Conservation (phyloP, 306 rosid genomes). For the Acacia crassicarpa region DNA sequence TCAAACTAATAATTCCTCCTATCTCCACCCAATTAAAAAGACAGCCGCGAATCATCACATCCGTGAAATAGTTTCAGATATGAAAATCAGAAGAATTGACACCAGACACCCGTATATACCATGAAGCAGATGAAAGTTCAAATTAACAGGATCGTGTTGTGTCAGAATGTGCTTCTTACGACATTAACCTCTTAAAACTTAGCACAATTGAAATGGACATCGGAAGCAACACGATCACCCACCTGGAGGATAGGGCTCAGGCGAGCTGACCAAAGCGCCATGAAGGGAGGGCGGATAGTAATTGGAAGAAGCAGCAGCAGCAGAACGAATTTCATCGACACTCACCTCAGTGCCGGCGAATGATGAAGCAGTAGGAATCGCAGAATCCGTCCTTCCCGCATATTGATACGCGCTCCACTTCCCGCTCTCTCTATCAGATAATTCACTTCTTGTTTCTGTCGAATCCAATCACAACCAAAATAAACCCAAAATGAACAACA, state of each 20-base stretch:
- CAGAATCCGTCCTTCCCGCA: slow-evolving; percentile 69
- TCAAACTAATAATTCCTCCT: background rate
- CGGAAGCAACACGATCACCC: slow-evolving; percentile 13
- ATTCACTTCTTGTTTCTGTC: slow-evolving; percentile 52
- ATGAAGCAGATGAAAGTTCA: background rate
- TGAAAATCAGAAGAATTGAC: background rate
- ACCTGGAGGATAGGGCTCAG: slow-evolving; percentile 70
- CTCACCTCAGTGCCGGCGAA: slow-evolving; percentile 74
- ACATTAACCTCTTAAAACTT: slow-evolving; percentile 17
- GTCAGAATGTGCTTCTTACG: background rate
- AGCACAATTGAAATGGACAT: slow-evolving; percentile 26
- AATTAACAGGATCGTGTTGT: background rate
- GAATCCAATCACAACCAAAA: background rate
- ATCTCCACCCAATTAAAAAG: background rate
- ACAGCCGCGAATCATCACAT: background rate
- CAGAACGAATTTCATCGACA: slow-evolving; percentile 90
- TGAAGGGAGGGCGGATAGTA: slow-evolving; percentile 82
- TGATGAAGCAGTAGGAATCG: slow-evolving; percentile 60
- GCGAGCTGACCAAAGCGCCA: slow-evolving; percentile 64
- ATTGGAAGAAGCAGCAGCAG: slow-evolving; percentile 61
- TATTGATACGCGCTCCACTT: slow-evolving; percentile 71
- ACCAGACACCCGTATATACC: background rate
- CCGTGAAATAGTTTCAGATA: slow-evolving; percentile 4
- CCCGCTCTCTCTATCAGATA: slow-evolving; percentile 55
- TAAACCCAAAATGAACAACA: slow-evolving; percentile 35